These are phyloP conservation scores for Trichoderma semiorbis DNA, from an alignment of 2,329 filamentous ascomycete species.

Conservation along the genomic window DNA sequence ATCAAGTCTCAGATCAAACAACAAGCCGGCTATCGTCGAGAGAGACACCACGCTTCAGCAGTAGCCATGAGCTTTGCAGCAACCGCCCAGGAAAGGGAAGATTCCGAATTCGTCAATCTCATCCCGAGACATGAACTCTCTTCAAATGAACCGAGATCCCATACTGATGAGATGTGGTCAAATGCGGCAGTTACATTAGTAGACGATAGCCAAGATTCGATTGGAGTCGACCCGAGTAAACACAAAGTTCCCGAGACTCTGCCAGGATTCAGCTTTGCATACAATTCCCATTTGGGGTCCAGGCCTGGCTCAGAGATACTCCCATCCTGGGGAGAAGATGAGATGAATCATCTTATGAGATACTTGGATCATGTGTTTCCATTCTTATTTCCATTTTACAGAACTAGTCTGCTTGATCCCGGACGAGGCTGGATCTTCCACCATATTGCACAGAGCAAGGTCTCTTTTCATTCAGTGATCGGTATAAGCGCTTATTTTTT, in stretches of 20 bases:
- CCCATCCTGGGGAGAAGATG: neutral
- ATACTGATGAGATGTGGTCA: neutral
- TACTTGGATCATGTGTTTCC: neutral
- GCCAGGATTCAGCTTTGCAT: neutral
- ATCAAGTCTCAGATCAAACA: neutral
- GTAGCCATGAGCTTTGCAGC: neutral
- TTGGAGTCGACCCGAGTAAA: neutral
- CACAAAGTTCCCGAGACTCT: neutral
- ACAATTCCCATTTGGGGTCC: neutral
- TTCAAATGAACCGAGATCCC: neutral
- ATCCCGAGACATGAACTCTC: neutral
- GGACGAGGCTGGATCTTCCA: neutral
- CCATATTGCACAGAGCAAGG: neutral
- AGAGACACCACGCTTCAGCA: neutral
- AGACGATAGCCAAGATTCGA: neutral
- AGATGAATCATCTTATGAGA: neutral
- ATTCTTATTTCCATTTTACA: neutral
- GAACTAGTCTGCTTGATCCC: neutral
- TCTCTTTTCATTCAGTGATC: neutral
- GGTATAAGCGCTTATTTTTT: neutral
- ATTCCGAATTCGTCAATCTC: neutral
- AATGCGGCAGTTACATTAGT: neutral
- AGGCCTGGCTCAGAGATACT: neutral
- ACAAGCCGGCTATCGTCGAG: neutral
- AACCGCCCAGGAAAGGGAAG: neutral